Base-by-base conservation (phyloP, 2,329 filamentous ascomycete species). In the Penicillium sp. region DNA sequence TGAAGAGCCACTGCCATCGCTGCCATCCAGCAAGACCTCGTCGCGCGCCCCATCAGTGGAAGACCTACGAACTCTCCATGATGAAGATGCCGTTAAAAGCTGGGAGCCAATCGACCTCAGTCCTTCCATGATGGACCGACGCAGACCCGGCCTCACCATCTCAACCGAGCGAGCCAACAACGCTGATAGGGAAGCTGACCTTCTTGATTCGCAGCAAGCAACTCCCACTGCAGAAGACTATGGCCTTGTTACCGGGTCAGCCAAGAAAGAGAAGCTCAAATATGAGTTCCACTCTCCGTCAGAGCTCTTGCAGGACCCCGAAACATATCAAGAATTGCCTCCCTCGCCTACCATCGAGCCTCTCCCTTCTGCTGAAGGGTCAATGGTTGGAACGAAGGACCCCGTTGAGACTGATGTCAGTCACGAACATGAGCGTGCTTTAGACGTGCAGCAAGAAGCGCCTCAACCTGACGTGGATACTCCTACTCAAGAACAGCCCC, bases 211-310 rank as follows among this genome's bases (percentile, higher is more conserved):
- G 4, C 71, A 81, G 49, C 79, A 87, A 56, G 75, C 77, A 1
- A 89, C 85, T 1, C 85, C 86, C 1, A 86, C 80, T 45, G 82
- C 82, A 4, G 74, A 72, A 13, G 63, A 70, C 7, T 76, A 75
- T 36, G 59, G 66, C 31, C 55, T 53, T 2, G 19, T 43, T 36
- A 45, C 56, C 33, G 45, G 42, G 18, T 45, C 45, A 6, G 47
- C 47, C 9, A 63, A 61, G 41, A 62, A 65, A 26, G 65, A 73
- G 25, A 65, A 65, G 41, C 63, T 58, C 2, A 69, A 64, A 26
- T 70, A 71, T 40, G 67, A 72, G 35, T 72, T 72, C 39, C 69
- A 72, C 44, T 72, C 70, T 13, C 68, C 69, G 1, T 71, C 69
- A 2, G 70, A 73, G 40, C 58, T 73, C 8, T 47, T 73, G 10